Conservation (phyloP, 75 land plant genomes). For the Picea sitchensis region DNA sequence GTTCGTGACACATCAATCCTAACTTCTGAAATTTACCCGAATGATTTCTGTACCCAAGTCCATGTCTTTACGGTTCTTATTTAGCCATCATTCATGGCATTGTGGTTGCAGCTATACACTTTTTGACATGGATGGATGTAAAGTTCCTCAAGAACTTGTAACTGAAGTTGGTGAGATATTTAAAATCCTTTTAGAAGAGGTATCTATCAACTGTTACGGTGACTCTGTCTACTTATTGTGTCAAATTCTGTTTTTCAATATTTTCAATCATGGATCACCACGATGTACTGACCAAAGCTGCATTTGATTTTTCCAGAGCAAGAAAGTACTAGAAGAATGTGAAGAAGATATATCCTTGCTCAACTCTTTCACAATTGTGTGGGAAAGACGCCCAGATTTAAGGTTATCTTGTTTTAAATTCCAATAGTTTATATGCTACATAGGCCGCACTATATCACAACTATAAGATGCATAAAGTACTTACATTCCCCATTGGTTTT, state of each 20-base stretch:
- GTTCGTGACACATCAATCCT: too few species aligned
- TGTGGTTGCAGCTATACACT: slow-evolving; percentile 42
- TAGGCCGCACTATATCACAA: not conserved
- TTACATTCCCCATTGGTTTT: not conserved
- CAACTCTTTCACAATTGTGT: slow-evolving; percentile 26
- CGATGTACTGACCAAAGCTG: not conserved
- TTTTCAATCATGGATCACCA: not conserved
- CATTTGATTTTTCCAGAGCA: slow-evolving; percentile 20
- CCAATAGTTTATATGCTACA: not conserved
- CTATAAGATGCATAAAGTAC: not conserved
- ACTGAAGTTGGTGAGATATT: slow-evolving; percentile 34
- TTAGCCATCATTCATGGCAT: slow-evolving; percentile 32
- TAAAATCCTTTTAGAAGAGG: slow-evolving; percentile 36
- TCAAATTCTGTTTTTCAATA: not conserved
- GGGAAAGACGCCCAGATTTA: slow-evolving; percentile 41
- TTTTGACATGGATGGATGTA: slow-evolving; percentile 42
- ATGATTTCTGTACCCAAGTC: too few species aligned
- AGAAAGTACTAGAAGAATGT: slow-evolving; percentile 25
- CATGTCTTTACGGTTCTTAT: slow-evolving; percentile 1
- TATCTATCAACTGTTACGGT: not conserved
- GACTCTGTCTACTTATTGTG: not conserved
- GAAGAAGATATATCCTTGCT: slow-evolving; percentile 33
- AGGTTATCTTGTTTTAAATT: slow-evolving; percentile 20
- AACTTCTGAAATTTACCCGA: too few species aligned
- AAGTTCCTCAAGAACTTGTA: slow-evolving; percentile 48